phyloP scores from a whole-genome alignment of 805 yeast genomes.

The Starmera amethionina region DNA sequence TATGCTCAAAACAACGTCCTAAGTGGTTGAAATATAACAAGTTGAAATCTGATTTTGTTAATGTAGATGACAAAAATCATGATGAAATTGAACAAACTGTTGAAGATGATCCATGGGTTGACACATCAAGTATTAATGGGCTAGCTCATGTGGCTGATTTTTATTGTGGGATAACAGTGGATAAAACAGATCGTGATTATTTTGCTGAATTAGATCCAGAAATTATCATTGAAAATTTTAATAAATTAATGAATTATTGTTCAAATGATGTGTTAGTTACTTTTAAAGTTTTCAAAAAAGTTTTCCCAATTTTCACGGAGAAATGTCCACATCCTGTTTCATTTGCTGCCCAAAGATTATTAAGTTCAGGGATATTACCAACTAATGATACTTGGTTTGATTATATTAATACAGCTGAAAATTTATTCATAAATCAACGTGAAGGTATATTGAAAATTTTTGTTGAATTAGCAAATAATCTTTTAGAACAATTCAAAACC shows the following conservation, averaged over 20 bases:
- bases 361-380: constrained; percentile 72
- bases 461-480: constrained; percentile 44
- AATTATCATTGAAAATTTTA: constrained; percentile 47
- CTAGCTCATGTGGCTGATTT: constrained; percentile 69
- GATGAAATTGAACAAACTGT: constrained; percentile 18
- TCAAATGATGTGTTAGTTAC: constrained; percentile 78
- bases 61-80: constrained; percentile 10
- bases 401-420: constrained; percentile 57
- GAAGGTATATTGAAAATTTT: constrained; percentile 49
- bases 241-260: constrained; percentile 65
- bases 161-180: constrained; percentile 60
- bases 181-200: constrained; percentile 57
- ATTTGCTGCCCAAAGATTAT: constrained; percentile 71
- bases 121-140: constrained; percentile 66
- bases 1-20: constrained; percentile 86
- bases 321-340: constrained; percentile 92
- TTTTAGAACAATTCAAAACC: constrained; percentile 36
- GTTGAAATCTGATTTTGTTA: constrained; percentile 6
- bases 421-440: constrained; percentile 49
- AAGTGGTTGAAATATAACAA: constrained; percentile 56
- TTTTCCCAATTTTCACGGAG: constrained; percentile 57
- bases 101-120: constrained; percentile 78
- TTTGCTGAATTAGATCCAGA: constrained; percentile 48
- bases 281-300: constrained; percentile 51
- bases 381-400: constrained; percentile 64